Evolutionary conservation across 352 stramenopile genomes (phyloP).

Genomic region (Aphanomyces astaci): DNA sequence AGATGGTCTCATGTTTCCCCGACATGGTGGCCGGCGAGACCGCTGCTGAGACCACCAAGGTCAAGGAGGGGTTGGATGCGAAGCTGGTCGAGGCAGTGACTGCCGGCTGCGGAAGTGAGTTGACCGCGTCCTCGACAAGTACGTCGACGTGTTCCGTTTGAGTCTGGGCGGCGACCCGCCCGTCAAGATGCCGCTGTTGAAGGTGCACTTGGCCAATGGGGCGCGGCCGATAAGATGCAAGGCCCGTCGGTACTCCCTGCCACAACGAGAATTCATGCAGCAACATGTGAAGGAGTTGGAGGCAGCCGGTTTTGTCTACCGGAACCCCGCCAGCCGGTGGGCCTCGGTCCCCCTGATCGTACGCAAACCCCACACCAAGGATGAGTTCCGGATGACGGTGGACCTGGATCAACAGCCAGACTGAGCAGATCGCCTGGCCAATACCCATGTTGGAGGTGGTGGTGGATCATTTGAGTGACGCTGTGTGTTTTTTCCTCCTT

Average conservation of each 20-base stretch:
- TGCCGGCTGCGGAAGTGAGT: background rate
- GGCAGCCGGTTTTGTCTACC: no score
- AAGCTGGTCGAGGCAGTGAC: background rate
- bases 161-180: conserved; percentile 21
- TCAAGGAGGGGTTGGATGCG: background rate
- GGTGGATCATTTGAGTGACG: no score
- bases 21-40: background rate
- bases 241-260: conserved; percentile 13
- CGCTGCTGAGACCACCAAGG: background rate
- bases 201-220: conserved; percentile 20
- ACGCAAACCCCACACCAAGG: conserved; percentile 23
- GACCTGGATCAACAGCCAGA: conserved; percentile 23
- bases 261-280: no score
- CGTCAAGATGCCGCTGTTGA: conserved; percentile 23
- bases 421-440: conserved; percentile 19
- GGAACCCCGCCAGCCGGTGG: no score
- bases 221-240: conserved; percentile 19
- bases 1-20: background rate
- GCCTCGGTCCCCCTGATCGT: no score
- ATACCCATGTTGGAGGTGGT: conserved; percentile 24
- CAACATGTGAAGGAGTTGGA: no score
- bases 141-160: conserved; percentile 14
- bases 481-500: no score
- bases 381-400: conserved; percentile 21
- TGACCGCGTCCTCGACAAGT: background rate